These are phyloP conservation scores for Eimeria sp. DNA, from an alignment of 169 alveolate species.

Conservation along the genomic window DNA sequence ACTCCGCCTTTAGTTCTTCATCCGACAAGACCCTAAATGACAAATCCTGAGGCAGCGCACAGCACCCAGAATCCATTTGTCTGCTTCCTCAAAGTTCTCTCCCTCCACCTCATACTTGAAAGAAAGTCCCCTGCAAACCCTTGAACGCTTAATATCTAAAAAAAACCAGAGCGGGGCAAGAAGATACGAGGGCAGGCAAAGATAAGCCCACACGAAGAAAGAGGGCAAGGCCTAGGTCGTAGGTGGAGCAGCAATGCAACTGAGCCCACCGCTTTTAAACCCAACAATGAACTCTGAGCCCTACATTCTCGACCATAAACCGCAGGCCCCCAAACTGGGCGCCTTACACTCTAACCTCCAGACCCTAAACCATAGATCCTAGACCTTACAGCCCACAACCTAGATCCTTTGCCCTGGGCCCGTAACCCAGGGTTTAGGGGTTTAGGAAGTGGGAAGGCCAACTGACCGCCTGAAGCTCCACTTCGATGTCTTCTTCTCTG, in stretches of 20 bases:
- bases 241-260: background rate
- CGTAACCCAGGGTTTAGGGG: background rate
- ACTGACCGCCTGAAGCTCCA: slow-evolving; percentile 79
- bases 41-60: slow-evolving; percentile 49
- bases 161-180: background rate
- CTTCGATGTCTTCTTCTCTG: slow-evolving; percentile 70
- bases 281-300: background rate
- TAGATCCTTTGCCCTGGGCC: background rate
- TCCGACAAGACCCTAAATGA: slow-evolving; percentile 68
- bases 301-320: background rate
- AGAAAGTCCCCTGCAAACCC: background rate
- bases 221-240: background rate
- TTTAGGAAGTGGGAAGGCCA: no score
- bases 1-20: slow-evolving; percentile 75
- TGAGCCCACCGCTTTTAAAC: background rate
- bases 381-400: background rate
- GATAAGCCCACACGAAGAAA: background rate
- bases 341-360: background rate
- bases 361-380: background rate
- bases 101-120: background rate
- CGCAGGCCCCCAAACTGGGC: background rate
- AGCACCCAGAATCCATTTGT: background rate
- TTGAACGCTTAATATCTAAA: background rate
- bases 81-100: background rate
- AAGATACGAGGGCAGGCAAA: background rate